Base-by-base conservation (phyloP, 768 basidiomycete species). In the Infundibulicybe gibba region DNA sequence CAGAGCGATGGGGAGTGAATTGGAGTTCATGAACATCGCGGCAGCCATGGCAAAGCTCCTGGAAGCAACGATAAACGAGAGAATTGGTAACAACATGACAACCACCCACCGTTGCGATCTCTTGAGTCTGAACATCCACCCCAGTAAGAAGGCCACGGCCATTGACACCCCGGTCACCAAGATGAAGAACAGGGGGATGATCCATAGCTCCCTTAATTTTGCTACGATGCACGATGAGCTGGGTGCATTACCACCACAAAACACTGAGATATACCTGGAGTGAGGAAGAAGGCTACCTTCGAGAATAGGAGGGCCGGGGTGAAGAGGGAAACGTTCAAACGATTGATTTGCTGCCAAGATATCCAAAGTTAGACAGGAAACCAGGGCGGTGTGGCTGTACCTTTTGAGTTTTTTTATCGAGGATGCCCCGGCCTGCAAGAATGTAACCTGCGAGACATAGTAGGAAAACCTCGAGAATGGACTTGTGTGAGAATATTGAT, bases 1-100 rank as follows among this genome's bases (percentile, higher is more conserved):
- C 30, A 99, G 74, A 0, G 95, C 95, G 49, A 97, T 91, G 0
- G 95, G 95, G 5, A 99, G 79, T 0, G 91, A 91, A 61, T 97
- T 97, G 2, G 89, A 91, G 64, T 94, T 95, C 86, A 93, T 89
- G 72, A 90, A 90, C 82, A 87, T 91, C 21, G 87, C 74, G 0
- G 88, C 85, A 0, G 89, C 88, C 63, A 85, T 83, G 6, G 85
- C 85, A 53, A 90, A 91, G 45, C 77, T 83, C 60, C 88, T 90
- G 54, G 6, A 38, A n/a, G 32, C 2, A 1, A 30, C 31, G 20
- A 45, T 33, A 5, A 3, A 5, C 21, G 15, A 11, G 13, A 13
- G 2, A 9, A n/a, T 13, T 9, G 14, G 38, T 11, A 5, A 30
- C 14, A 12, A 25, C 10, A n/a, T 12, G 2, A 38, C 1, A 16